phyloP scores from a whole-genome alignment of 768 basidiomycete species.

The Cystofilobasidium macerans region DNA sequence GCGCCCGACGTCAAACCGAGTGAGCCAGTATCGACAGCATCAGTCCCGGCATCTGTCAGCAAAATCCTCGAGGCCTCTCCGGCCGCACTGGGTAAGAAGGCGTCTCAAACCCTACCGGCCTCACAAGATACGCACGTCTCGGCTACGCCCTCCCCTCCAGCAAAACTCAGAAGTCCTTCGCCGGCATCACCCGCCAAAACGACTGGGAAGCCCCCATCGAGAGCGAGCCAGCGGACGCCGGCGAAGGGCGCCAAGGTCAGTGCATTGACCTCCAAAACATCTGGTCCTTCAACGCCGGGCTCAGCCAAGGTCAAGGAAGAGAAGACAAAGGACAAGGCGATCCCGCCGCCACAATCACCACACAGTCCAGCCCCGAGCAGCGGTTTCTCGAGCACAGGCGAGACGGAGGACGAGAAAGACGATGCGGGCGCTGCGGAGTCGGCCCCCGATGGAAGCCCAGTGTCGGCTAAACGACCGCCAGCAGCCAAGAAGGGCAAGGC shows the following conservation, averaged over 20 bases:
- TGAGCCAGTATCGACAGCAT: neutral
- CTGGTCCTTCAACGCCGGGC: neutral
- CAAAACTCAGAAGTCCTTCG: neutral
- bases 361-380: neutral
- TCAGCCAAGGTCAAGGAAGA: neutral
- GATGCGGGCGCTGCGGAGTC: neutral
- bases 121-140: conserved; percentile 3
- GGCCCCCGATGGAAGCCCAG: neutral
- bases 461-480: neutral
- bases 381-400: neutral
- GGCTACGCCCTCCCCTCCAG: neutral
- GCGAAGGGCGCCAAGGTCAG: neutral
- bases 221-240: neutral
- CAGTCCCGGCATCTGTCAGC: neutral
- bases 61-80: neutral
- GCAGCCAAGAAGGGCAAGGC: conserved; percentile 3
- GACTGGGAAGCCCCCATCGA: neutral
- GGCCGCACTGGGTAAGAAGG: neutral
- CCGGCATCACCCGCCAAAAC: neutral
- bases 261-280: neutral
- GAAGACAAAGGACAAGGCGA: neutral
- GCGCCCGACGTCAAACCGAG: neutral
- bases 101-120: neutral
- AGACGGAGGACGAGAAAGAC: neutral
- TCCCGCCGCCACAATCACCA: neutral